phyloP scores from a whole-genome alignment of 2,329 filamentous ascomycete genomes.

The Penicillium digitatum region DNA sequence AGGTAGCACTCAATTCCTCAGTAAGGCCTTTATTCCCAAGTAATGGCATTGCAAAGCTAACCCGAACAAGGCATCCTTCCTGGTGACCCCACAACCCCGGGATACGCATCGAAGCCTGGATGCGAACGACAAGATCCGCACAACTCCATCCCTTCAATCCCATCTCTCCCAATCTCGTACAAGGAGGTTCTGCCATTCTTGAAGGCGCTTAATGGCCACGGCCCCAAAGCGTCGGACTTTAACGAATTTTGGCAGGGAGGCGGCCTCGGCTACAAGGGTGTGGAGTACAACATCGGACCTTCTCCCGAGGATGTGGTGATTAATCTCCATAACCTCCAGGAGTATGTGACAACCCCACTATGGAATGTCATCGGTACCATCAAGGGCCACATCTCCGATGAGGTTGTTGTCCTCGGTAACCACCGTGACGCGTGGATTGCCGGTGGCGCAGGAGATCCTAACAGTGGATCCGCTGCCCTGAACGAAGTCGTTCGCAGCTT shows the following conservation, averaged over 20 bases:
- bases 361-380: conserved; percentile 94
- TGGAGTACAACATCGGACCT: conserved; percentile 81
- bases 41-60: background rate
- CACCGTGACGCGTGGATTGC: conserved; percentile 88
- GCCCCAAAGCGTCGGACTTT: conserved; percentile 71
- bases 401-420: conserved; percentile 87
- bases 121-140: conserved; percentile 69
- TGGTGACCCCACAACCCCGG: conserved; percentile 83
- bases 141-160: conserved; percentile 72
- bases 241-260: conserved; percentile 68
- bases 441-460: conserved; percentile 78
- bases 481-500: conserved; percentile 76
- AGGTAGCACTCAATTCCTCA: conserved; percentile 79
- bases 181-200: conserved; percentile 79
- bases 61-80: conserved; percentile 50
- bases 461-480: conserved; percentile 73
- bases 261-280: conserved; percentile 72
- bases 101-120: conserved; percentile 90
- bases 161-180: conserved; percentile 88
- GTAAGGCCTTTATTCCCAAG: conserved; percentile 44
- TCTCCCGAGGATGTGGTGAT: conserved; percentile 67
- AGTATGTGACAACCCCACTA: conserved; percentile 74
- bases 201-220: conserved; percentile 85
- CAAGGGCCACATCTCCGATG: conserved; percentile 78
- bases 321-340: conserved; percentile 73